Evolutionary conservation across 2,329 filamentous ascomycete genomes (phyloP).

Genomic region (Colletotrichum liriopes): DNA sequence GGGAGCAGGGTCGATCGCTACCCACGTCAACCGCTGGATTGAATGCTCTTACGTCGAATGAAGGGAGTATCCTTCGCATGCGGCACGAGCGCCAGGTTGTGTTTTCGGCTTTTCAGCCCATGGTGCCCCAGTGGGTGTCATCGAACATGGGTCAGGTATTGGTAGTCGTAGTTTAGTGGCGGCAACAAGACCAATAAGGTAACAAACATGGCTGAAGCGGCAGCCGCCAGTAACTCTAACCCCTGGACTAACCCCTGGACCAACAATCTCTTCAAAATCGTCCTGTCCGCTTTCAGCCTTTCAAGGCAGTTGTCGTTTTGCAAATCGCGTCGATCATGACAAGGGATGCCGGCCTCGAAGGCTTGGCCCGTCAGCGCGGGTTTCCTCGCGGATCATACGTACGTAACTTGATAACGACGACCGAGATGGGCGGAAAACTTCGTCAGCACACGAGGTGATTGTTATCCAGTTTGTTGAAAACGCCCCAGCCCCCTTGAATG

Average conservation of each 20-base stretch:
- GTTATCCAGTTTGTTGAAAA: neutral
- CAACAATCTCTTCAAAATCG: neutral
- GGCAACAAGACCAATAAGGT: neutral
- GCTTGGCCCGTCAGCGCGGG: too few species aligned
- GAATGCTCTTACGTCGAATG: neutral
- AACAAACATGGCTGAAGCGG: neutral
- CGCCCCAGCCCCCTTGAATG: neutral
- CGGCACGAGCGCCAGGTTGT: neutral
- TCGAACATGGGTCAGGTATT: neutral
- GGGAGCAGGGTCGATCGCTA: neutral
- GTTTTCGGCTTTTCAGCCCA: too few species aligned
- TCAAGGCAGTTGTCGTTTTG: neutral
- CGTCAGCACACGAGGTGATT: neutral
- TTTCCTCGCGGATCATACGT: neutral
- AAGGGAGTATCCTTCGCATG: too few species aligned
- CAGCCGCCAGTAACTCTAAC: too few species aligned
- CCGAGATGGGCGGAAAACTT: neutral
- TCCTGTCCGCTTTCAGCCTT: neutral
- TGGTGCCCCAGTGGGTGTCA: too few species aligned
- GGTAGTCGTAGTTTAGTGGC: neutral
- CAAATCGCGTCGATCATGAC: neutral
- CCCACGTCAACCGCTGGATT: too few species aligned
- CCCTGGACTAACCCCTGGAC: too few species aligned
- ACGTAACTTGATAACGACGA: neutral
- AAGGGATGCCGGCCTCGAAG: neutral